phyloP scores from a whole-genome alignment of 192 early-diverging fungal genomes.

The Coemansia asiatica region DNA sequence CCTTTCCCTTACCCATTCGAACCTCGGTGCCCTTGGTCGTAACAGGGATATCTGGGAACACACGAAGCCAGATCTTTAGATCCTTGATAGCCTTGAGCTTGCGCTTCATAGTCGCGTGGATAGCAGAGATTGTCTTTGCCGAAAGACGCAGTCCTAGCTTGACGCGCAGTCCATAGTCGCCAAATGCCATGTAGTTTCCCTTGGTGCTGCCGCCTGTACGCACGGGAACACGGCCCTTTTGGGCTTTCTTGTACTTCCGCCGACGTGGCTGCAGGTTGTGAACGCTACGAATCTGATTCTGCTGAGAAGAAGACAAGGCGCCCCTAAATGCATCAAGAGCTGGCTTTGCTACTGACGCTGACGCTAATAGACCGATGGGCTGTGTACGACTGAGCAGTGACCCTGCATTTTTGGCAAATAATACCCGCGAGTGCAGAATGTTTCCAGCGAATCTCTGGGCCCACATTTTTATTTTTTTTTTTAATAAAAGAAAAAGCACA shows the following conservation, averaged over 20 bases:
- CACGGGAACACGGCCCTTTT: conserved; percentile 83
- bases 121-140: conserved; percentile 80
- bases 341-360: not conserved
- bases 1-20: conserved; percentile 99
- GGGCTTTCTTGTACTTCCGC: conserved; percentile 83
- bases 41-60: conserved; percentile 92
- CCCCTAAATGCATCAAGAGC: not conserved
- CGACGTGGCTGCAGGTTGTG: conserved; percentile 75
- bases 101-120: conserved; percentile 69
- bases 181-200: conserved; percentile 84
- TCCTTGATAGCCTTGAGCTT: conserved; percentile 89
- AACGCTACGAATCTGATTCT: conserved; percentile 54
- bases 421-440: conserved; percentile 23
- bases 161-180: conserved; percentile 90
- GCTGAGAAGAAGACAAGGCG: conserved; percentile 1
- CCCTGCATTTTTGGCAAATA: not conserved
- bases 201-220: conserved; percentile 81
- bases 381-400: not conserved
- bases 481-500: not conserved
- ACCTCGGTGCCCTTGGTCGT: conserved; percentile 87
- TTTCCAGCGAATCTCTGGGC: conserved; percentile 33
- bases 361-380: not conserved
- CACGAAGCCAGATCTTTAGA: conserved; percentile 77
- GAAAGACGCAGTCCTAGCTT: conserved; percentile 79
- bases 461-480: conserved; percentile 36